Conservation (phyloP, 2,329 filamentous ascomycete species). For the Trichoderma gracile region DNA sequence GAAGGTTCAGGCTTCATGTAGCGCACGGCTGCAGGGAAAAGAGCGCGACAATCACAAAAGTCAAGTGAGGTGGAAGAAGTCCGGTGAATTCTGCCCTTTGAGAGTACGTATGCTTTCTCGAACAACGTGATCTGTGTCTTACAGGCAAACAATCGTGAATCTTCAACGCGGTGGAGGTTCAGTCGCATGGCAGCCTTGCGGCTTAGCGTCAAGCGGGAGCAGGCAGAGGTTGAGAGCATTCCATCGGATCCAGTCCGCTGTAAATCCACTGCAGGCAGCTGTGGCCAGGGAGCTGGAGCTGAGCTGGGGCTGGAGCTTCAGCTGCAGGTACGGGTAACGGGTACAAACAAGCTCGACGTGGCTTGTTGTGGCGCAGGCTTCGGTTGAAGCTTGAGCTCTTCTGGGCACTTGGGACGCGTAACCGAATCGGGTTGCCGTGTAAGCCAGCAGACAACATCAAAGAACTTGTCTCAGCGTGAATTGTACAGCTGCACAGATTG, state of each 20-base stretch:
- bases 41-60: too few relatives aligned
- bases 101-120: neutral
- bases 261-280: constrained; percentile 9
- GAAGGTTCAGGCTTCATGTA: too few relatives aligned
- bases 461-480: neutral
- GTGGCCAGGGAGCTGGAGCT: neutral
- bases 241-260: too few relatives aligned
- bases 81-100: too few relatives aligned
- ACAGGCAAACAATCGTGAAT: constrained; percentile 18
- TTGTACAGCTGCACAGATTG: neutral
- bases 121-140: neutral
- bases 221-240: neutral
- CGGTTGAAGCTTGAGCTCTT: neutral
- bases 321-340: constrained; percentile 16
- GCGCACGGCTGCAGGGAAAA: neutral
- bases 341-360: neutral
- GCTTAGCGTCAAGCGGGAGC: constrained; percentile 15
- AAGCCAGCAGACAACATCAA: neutral
- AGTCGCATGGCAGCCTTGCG: neutral
- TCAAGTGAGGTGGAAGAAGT: too few relatives aligned
- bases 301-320: neutral
- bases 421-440: neutral
- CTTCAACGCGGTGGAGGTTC: constrained; percentile 9
- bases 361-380: constrained; percentile 16
- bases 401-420: neutral